phyloP scores from a whole-genome alignment of 2,329 filamentous ascomycete genomes.

The Aspergillus piperis region DNA sequence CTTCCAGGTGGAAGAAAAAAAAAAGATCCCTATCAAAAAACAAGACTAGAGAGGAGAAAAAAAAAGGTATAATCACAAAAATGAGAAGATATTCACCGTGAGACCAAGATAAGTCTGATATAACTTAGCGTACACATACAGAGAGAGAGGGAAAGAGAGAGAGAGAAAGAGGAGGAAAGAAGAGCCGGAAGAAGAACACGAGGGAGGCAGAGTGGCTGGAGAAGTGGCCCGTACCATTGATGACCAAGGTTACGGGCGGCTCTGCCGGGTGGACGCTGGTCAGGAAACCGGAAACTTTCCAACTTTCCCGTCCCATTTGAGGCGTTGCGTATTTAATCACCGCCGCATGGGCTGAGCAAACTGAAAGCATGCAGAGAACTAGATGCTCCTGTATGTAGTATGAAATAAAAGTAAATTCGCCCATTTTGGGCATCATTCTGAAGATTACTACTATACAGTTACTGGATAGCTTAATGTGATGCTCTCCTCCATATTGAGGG shows the following conservation, averaged over 20 bases:
- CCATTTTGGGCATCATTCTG: neutral
- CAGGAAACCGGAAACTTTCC: slow-evolving; percentile 1
- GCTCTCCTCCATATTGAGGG: neutral
- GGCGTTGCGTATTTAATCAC: neutral
- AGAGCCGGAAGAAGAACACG: slow-evolving; percentile 10
- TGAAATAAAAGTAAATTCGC: neutral
- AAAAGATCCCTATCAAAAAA: neutral
- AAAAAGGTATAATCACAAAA: neutral
- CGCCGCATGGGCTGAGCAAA: neutral
- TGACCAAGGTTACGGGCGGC: slow-evolving; percentile 18
- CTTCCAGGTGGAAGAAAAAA: neutral
- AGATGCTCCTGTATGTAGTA: neutral
- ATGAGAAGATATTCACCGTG: neutral
- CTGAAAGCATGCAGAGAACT: neutral
- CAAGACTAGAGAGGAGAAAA: neutral
- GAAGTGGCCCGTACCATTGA: slow-evolving; percentile 9
- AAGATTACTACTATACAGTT: neutral
- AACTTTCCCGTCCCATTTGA: neutral
- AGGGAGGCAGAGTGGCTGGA: slow-evolving; percentile 20
- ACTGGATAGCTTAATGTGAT: neutral
- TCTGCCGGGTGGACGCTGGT: slow-evolving; percentile 14
- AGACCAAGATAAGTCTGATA: too few relatives aligned
- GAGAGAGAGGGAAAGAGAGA: neutral
- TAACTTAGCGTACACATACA: neutral
- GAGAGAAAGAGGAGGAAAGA: slow-evolving; percentile 4